These are phyloP conservation scores for Polygonum maritimum DNA, from an alignment of 148 eudicot genomes.

Conservation along the genomic window DNA sequence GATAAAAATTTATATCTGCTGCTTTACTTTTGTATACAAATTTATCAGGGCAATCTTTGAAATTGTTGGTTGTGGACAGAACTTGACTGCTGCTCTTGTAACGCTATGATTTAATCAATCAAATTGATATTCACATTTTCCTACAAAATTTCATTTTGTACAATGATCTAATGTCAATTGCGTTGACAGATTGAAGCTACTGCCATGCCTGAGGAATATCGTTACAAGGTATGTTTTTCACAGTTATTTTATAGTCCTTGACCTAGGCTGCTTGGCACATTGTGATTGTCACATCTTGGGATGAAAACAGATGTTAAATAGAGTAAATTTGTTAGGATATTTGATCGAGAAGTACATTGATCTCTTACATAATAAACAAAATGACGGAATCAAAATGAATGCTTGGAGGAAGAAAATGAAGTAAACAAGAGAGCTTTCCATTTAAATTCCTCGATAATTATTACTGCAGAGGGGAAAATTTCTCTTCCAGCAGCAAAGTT, in stretches of 20 bases:
- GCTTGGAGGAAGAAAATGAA: not conserved
- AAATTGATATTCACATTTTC: not conserved
- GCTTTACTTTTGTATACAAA: not conserved
- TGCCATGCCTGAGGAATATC: slow-evolving; percentile 72
- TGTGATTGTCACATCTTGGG: not conserved
- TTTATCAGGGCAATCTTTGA: not conserved
- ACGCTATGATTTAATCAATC: not conserved
- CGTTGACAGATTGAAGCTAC: slow-evolving; percentile 58
- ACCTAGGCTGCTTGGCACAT: not conserved
- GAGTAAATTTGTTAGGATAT: not conserved
- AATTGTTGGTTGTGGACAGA: not conserved
- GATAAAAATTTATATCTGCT: not conserved
- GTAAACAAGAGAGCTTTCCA: not conserved
- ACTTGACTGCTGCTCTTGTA: not conserved
- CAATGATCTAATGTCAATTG: not conserved
- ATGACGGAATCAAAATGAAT: not conserved
- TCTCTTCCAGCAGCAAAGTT: not conserved
- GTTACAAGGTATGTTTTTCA: slow-evolving; percentile 43
- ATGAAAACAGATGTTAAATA: not conserved
- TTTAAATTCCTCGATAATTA: not conserved
- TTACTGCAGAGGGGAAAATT: not conserved
- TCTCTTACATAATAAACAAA: not conserved
- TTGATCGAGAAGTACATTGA: not conserved
- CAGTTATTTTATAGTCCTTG: not conserved
- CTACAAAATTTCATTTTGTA: not conserved